Evolutionary conservation across 2,329 filamentous ascomycete genomes (phyloP), one percentile per base, ranked within the genome.

Genomic region (Verticillium albo-atrum): DNA sequence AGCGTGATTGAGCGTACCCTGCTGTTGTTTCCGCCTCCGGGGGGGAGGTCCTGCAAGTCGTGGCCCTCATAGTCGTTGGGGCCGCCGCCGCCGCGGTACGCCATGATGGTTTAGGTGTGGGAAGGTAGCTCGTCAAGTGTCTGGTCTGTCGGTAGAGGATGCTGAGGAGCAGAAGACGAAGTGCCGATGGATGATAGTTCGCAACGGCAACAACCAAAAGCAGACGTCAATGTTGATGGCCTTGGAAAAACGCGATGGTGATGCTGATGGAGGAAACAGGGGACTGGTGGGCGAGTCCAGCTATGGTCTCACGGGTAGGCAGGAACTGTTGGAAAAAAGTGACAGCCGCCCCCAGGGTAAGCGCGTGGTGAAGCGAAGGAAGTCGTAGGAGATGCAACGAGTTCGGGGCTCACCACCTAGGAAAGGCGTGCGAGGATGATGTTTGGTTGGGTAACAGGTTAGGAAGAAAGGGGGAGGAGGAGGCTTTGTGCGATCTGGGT

Each of bases 11-110:
- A 65, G 77, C 86, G 78, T 80, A 90, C 89, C 70, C 79, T 80
- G 68, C 78, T 80, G 54, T 57, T 50, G 27, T 42, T 54, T 61
- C 82, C 82, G 14, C 42, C n/a, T 23, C 42, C 42, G 61, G 81
- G 72, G 62, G 85, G 83, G 34, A 91, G 79, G 70, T 91, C 88
- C 70, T 90, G 86, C 69, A 91, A 74, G 61, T 80, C 82, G 71
- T 91, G 87, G 67, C 85, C 82, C 59, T 85, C 79, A 66, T 86
- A 88, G 59, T 83, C 83, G 65, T 84, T 79, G 63, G 74, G 76
- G 71, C 79, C 77, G 62, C 82, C 80, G 69, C 78, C 75, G 71
- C 84, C 83, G 75, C 85, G 83, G 75, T 89, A 89, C 69, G 87
- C 87, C 76, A 78, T 78, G 61, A 60, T 73, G 66, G 61, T 63